Evolutionary conservation across 805 yeast species (phyloP).

Genomic region (Teunomyces funiuensis): DNA sequence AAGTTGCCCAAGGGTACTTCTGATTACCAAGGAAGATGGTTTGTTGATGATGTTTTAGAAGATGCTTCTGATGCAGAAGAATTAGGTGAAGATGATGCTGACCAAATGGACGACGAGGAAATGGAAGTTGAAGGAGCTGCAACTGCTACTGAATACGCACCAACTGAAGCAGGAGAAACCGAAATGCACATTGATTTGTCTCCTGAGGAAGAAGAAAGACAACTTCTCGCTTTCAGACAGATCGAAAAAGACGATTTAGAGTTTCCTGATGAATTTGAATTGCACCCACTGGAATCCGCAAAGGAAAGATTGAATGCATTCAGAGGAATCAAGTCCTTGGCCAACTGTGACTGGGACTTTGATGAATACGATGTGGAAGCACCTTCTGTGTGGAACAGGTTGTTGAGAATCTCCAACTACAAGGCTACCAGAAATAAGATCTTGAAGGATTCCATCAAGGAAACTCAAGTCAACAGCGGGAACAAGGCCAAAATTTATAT

Average conservation of each 20-base stretch:
- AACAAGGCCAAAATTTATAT: slow-evolving; percentile 59
- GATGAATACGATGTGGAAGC: slow-evolving; percentile 76
- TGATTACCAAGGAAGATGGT: slow-evolving; percentile 76
- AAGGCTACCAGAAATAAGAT: slow-evolving; percentile 72
- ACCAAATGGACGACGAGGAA: slow-evolving; percentile 26
- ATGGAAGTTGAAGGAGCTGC: slow-evolving; percentile 25
- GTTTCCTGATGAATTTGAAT: slow-evolving; percentile 93
- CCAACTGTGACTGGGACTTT: slow-evolving; percentile 81
- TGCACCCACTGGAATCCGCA: slow-evolving; percentile 74
- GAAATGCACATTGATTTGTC: slow-evolving; percentile 72
- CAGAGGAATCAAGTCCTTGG: slow-evolving; percentile 83
- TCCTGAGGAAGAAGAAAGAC: slow-evolving; percentile 81
- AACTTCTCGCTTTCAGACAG: slow-evolving; percentile 64
- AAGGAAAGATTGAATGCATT: slow-evolving; percentile 72
- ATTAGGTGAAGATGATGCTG: slow-evolving; percentile 41
- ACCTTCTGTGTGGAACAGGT: slow-evolving; percentile 77
- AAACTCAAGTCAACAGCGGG: slow-evolving; percentile 53
- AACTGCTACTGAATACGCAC: slow-evolving; percentile 37
- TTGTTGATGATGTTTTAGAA: slow-evolving; percentile 55
- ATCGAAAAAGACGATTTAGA: slow-evolving; percentile 81
- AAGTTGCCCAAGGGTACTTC: slow-evolving; percentile 70
- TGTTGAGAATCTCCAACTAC: slow-evolving; percentile 72
- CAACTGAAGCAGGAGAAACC: slow-evolving; percentile 45
- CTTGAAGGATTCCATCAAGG: slow-evolving; percentile 54
- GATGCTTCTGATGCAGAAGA: slow-evolving; percentile 47